phyloP scores from a whole-genome alignment of 169 alveolate genomes.

The Theileria equi region DNA sequence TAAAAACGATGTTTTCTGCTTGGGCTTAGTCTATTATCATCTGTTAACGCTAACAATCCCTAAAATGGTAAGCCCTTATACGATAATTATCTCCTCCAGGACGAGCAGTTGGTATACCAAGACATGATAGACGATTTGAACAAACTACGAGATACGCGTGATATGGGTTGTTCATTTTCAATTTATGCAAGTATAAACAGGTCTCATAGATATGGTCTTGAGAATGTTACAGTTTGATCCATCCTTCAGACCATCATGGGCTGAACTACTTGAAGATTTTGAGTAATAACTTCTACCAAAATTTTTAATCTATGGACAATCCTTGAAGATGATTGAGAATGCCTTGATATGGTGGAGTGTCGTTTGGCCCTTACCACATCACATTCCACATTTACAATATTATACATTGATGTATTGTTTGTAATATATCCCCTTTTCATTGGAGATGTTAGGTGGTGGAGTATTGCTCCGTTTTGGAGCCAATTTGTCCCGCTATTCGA shows the following conservation, averaged over 20 bases:
- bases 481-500: not conserved
- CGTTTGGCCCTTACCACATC: no score
- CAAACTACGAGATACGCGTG: not conserved
- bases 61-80: not conserved
- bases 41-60: constrained; percentile 21
- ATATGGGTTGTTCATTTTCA: not conserved
- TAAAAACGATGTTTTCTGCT: constrained; percentile 12
- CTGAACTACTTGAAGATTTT: not conserved
- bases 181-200: not conserved
- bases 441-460: constrained; percentile 10
- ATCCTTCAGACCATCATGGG: constrained; percentile 6
- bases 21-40: constrained; percentile 13
- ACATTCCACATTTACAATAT: no score
- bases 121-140: constrained; percentile 6
- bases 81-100: not conserved
- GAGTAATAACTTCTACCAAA: constrained; percentile 4
- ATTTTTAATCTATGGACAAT: no score
- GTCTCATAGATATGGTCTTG: constrained; percentile 13
- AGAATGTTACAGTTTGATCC: constrained; percentile 27
- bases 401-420: no score
- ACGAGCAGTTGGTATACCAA: constrained; percentile 4
- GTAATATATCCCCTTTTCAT: not conserved
- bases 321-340: no score
- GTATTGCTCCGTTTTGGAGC: not conserved
- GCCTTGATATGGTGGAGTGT: no score